These are phyloP conservation scores for Antitrichia curtipendula DNA, from an alignment of 225 moss, liverwort and hornwort genomes.

Conservation along the genomic window DNA sequence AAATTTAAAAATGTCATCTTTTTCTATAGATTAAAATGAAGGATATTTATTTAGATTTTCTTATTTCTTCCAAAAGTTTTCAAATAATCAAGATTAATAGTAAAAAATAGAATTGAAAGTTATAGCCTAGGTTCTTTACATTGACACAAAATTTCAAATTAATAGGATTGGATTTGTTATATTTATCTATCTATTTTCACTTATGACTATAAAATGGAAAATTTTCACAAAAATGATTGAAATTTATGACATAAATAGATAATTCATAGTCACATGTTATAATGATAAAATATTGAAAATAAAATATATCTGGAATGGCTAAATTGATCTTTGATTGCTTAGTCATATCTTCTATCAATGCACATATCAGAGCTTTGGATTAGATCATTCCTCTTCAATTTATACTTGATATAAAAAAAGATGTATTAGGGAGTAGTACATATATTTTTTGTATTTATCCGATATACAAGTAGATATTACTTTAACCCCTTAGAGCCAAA, in stretches of 20 bases:
- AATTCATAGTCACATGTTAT: background rate
- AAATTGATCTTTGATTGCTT: background rate
- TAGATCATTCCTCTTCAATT: background rate
- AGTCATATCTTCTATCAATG: background rate
- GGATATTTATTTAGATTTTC: background rate
- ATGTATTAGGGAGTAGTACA: rapidly evolving
- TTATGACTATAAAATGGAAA: background rate
- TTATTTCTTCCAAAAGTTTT: background rate
- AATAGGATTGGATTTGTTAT: background rate
- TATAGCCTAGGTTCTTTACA: background rate
- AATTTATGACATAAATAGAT: background rate
- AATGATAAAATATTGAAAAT: background rate
- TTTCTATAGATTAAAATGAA: background rate
- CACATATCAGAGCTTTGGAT: background rate
- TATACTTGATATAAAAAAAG: background rate
- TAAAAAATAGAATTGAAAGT: background rate
- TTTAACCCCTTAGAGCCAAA: background rate
- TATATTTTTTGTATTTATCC: background rate
- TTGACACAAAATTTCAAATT: background rate
- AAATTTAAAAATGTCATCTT: background rate
- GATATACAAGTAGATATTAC: rapidly evolving
- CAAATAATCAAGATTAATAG: too few relatives aligned
- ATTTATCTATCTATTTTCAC: background rate
- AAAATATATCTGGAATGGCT: background rate
- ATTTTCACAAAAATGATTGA: background rate